Conservation (phyloP, 225 moss, liverwort and hornwort species). For the Lunularia cruciata region DNA sequence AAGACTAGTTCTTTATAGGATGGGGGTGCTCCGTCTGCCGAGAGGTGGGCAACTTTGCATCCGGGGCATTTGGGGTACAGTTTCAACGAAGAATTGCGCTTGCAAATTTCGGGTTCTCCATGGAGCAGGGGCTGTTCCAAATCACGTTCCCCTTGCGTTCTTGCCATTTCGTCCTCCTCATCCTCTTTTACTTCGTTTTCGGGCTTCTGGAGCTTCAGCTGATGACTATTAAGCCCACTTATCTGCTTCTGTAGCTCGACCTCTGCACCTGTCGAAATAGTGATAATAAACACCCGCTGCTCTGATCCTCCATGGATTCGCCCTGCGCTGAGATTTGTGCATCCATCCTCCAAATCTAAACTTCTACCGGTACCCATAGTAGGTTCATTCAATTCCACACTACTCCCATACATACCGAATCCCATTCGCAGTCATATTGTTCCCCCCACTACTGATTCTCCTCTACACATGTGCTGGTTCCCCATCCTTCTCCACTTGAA, state of each 20-base stretch:
- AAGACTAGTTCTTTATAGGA: slow-evolving; percentile 36
- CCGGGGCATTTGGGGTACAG: slow-evolving; percentile 54
- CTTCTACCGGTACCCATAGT: not conserved
- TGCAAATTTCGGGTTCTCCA: slow-evolving; percentile 5
- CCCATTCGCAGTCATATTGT: not conserved
- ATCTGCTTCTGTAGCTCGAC: not conserved
- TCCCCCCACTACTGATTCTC: not conserved
- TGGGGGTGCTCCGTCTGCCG: slow-evolving; percentile 41
- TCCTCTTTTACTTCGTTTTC: not conserved
- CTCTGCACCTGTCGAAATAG: not conserved
- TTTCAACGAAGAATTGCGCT: not conserved
- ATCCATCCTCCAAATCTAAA: not conserved
- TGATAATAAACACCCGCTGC: not conserved
- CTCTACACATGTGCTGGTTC: not conserved
- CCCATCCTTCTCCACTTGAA: no score
- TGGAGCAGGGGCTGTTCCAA: slow-evolving; percentile 51
- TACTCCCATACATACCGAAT: not conserved
- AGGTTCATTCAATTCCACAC: not conserved
- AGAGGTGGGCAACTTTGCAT: slow-evolving; percentile 51
- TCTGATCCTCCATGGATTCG: slow-evolving; percentile 2
- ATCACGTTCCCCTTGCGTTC: not conserved
- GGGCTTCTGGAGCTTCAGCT: not conserved
- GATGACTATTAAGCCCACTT: not conserved
- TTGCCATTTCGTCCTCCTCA: not conserved
- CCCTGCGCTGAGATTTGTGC: not conserved